Evolutionary conservation across 2,329 filamentous ascomycete species (phyloP), one percentile per base, ranked within the genome.

Genomic region (Claviceps citrina): DNA sequence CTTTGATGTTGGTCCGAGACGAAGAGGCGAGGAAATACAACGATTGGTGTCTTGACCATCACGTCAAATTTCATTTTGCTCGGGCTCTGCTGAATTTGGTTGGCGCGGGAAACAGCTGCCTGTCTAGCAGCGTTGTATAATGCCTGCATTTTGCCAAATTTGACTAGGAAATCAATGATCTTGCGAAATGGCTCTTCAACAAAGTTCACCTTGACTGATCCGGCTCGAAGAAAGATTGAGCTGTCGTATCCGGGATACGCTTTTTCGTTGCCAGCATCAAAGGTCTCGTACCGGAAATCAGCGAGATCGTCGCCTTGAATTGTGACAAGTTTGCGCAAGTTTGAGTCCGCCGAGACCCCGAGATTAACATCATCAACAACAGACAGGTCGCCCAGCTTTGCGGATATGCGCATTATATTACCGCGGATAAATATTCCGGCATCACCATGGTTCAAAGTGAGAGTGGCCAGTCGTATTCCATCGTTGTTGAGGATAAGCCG

Each of bases 121-220:
- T 94, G 85, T 26, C 93, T 77, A 10, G 93, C 91, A 31, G 91
- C 89, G 54, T 99, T 98, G 67, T 94, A 98, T 39, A 98, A 82
- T 18, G 91, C 89, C 60, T 98, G 91, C 91, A 99, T 99, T 62
- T 93, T 94, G 44, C 93, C 91, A 57, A 99, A 99, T 53, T 98
- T 98, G 57, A 99, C 86, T 32, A 93, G 68, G 59, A 98, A 99
- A 49, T 93, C 84, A 60, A 98, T 84, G 47, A 99, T 96, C 62
- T 96, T 96, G 39, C 91, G 78, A 67, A 96, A 95, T 0, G 91
- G 91, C 58, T 98, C 93, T 45, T 95, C 89, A 4, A 96, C 65
- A 57, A 99, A 98, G 57, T 95, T 96, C 55, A 98, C 70, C 62
- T 93, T 96, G 58, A 98, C 81, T 0, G 91, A 98, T 1, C 91